Evolutionary conservation across 768 basidiomycete genomes (phyloP).

Genomic region (Termitomyces sp.): DNA sequence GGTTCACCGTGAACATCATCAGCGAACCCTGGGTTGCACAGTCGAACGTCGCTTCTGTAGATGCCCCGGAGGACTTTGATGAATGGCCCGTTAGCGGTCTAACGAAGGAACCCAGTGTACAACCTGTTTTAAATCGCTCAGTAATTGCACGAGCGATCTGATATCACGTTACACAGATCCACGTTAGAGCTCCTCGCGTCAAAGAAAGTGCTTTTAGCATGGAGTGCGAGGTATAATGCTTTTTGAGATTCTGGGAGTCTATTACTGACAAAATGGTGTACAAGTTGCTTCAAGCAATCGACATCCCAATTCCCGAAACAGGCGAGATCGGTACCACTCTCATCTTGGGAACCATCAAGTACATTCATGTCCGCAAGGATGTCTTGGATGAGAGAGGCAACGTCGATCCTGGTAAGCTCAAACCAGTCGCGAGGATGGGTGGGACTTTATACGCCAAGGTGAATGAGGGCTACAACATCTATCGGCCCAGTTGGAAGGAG

Average conservation of each 20-base stretch:
- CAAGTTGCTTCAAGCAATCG: constrained; percentile 37
- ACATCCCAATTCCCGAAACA: constrained; percentile 34
- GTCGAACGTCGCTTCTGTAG: constrained; percentile 47
- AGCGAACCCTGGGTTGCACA: constrained; percentile 62
- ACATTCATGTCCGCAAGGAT: constrained; percentile 53
- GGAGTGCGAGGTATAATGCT: constrained; percentile 43
- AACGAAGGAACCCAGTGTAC: constrained; percentile 50
- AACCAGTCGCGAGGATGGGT: constrained; percentile 46
- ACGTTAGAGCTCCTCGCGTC: constrained; percentile 49
- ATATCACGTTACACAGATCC: constrained; percentile 22
- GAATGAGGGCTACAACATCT: constrained; percentile 49
- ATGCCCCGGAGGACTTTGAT: constrained; percentile 44
- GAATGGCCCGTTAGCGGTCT: constrained; percentile 63
- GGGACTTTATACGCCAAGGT: constrained; percentile 40
- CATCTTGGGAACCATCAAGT: constrained; percentile 48
- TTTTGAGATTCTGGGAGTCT: neutral
- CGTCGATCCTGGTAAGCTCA: constrained; percentile 43
- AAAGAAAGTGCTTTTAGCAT: constrained; percentile 59
- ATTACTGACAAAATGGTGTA: constrained; percentile 18
- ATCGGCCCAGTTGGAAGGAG: constrained; percentile 43
- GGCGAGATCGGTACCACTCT: constrained; percentile 32
- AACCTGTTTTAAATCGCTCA: constrained; percentile 9
- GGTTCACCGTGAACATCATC: constrained; percentile 72
- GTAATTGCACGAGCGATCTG: neutral
- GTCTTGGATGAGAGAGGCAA: constrained; percentile 35